These are phyloP conservation scores for Bjerkandera adusta DNA, from an alignment of 1,284 basidiomycete genomes.

Conservation along the genomic window DNA sequence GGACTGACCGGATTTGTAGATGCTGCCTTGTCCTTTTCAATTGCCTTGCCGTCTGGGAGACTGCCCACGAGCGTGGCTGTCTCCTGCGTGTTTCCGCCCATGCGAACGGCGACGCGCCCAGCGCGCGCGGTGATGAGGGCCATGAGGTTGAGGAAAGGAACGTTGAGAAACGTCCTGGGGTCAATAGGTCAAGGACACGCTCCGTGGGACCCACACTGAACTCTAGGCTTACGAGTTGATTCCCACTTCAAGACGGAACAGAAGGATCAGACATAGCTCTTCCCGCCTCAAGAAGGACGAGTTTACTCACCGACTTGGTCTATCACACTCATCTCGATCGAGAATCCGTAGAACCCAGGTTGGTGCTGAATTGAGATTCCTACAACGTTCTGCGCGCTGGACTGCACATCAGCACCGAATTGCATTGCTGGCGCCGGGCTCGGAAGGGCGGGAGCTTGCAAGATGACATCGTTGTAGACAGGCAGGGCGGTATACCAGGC, in stretches of 20 bases:
- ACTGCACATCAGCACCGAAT: slow-evolving; percentile 27
- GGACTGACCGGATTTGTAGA: slow-evolving; percentile 43
- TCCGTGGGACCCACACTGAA: background rate
- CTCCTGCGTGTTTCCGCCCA: slow-evolving; percentile 77
- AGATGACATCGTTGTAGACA: slow-evolving; percentile 20
- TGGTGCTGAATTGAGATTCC: slow-evolving; percentile 51
- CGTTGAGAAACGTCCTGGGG: slow-evolving; percentile 45
- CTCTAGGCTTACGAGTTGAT: slow-evolving; percentile 6
- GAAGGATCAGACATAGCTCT: background rate
- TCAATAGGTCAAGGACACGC: background rate
- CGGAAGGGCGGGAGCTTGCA: slow-evolving; percentile 24
- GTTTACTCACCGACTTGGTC: slow-evolving; percentile 57
- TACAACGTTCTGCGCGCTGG: slow-evolving; percentile 22
- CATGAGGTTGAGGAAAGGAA: slow-evolving; percentile 74
- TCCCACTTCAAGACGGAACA: slow-evolving; percentile 13
- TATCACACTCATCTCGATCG: slow-evolving; percentile 70
- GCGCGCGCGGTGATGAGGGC: slow-evolving; percentile 55
- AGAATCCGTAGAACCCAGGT: slow-evolving; percentile 69
- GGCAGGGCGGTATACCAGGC: slow-evolving; percentile 16
- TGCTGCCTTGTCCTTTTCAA: slow-evolving; percentile 46
- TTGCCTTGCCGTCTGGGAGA: slow-evolving; percentile 41
- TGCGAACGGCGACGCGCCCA: slow-evolving; percentile 55
- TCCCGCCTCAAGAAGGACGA: background rate
- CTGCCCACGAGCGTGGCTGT: slow-evolving; percentile 50
- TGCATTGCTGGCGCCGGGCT: slow-evolving; percentile 17